phyloP scores from a whole-genome alignment of 371 early-diverging fungal genomes.

The Parasitella parasitica region DNA sequence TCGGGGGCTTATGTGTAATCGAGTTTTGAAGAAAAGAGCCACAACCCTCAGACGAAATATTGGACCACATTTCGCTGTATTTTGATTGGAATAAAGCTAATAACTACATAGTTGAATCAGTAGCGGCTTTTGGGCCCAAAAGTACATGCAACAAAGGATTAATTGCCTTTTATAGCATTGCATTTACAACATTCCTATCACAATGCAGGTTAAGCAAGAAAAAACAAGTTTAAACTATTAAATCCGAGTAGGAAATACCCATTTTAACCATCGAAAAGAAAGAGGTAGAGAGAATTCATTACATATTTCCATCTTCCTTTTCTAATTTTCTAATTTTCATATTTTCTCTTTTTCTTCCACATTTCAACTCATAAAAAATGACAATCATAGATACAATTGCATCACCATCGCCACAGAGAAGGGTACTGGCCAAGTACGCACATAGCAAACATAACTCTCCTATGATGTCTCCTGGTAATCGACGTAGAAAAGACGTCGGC shows the following conservation, averaged over 20 bases:
- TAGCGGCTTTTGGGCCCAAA: background rate
- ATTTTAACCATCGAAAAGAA: slow-evolving; percentile 12
- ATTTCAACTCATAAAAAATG: slow-evolving; percentile 7
- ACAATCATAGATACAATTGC: slow-evolving; percentile 28
- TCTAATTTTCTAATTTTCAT: background rate
- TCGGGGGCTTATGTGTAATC: no score
- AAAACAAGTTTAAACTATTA: background rate
- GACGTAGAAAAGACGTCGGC: slow-evolving; percentile 63
- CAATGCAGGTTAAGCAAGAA: background rate
- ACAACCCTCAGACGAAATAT: no score
- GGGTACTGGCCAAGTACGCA: slow-evolving; percentile 23
- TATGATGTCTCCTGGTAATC: slow-evolving; percentile 41
- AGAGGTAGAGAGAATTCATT: background rate
- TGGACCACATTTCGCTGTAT: no score
- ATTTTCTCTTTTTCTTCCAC: slow-evolving; percentile 9
- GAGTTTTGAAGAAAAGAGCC: no score
- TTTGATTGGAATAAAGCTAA: background rate
- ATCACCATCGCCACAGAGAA: slow-evolving; percentile 47
- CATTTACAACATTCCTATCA: slow-evolving; percentile 7
- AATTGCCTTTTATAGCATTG: background rate
- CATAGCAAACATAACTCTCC: slow-evolving; percentile 20
- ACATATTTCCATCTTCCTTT: slow-evolving; percentile 9
- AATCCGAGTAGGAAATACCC: slow-evolving; percentile 6
- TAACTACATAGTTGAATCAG: background rate
- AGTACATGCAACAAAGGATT: background rate